Conservation (phyloP, 208 protist genomes). For the Trypanosomatidae sp. region DNA sequence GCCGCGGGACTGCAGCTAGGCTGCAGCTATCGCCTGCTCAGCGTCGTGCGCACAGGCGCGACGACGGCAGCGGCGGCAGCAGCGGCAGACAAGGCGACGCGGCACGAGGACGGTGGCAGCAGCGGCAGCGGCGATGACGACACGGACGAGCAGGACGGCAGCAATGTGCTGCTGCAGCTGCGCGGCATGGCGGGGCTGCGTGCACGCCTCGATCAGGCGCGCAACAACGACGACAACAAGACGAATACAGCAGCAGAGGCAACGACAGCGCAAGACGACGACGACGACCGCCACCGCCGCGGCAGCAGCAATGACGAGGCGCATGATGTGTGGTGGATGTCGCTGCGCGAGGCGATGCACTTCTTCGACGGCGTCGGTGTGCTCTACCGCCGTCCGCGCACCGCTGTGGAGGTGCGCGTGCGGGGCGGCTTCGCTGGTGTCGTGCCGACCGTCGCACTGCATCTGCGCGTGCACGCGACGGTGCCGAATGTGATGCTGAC, state of each 20-base stretch:
- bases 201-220: not conserved
- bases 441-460: slow-evolving; percentile 26
- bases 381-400: slow-evolving; percentile 3
- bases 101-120: not conserved
- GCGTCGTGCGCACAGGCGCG: slow-evolving; percentile 6
- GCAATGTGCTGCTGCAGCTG: slow-evolving; percentile 15
- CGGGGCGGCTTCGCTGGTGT: slow-evolving; percentile 26
- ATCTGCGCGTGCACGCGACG: slow-evolving; percentile 21
- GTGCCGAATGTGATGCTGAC: slow-evolving; percentile 15
- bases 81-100: not conserved
- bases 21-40: slow-evolving; percentile 25
- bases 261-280: no score
- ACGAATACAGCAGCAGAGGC: not conserved
- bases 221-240: not conserved
- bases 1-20: slow-evolving; percentile 11
- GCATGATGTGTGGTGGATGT: slow-evolving; percentile 29
- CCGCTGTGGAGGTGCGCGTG: slow-evolving; percentile 32
- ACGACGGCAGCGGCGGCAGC: slow-evolving; percentile 2
- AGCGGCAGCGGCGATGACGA: no score
- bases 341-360: slow-evolving; percentile 20
- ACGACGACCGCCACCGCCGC: not conserved
- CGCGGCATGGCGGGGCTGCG: slow-evolving; percentile 1
- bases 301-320: slow-evolving; percentile 4
- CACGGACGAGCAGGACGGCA: slow-evolving; percentile 7
- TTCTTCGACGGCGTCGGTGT: slow-evolving; percentile 65